A percentile compares a stretch with the other conserved stretches of the same genome.
Conservation (phyloP, 345 rosid species). For the Corchorus olitorius region DNA sequence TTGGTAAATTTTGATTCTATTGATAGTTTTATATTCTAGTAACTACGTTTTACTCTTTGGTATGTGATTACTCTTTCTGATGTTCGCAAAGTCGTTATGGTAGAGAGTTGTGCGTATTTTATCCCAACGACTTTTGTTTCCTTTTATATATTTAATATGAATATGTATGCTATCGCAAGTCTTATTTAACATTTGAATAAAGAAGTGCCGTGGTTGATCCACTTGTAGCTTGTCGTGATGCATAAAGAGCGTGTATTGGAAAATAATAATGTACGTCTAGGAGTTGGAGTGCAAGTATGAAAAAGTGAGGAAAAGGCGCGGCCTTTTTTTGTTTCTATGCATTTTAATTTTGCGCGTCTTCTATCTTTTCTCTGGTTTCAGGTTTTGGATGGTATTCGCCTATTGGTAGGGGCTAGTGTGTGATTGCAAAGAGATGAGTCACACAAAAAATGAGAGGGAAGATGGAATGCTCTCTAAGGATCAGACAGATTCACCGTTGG, state of each 20-base stretch:
- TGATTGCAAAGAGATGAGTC: slow-evolving; percentile 68
- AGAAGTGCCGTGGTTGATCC: slow-evolving; percentile 12
- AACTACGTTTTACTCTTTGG: neutral
- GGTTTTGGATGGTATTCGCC: slow-evolving; percentile 50
- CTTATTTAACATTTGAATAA: slow-evolving; percentile 21
- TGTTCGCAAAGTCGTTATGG: neutral
- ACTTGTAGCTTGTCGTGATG: slow-evolving; percentile 23
- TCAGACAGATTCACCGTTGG: slow-evolving; percentile 55
- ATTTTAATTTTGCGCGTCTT: slow-evolving; percentile 13
- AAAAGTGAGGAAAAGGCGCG: slow-evolving; percentile 17
- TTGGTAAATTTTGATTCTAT: neutral
- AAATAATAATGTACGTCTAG: slow-evolving; percentile 5
- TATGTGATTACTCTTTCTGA: neutral
- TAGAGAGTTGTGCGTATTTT: neutral
- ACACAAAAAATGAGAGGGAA: slow-evolving; percentile 56
- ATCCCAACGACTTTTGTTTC: slow-evolving; percentile 7
- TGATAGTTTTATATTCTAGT: neutral
- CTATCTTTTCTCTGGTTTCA: slow-evolving; percentile 31
- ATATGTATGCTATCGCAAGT: slow-evolving; percentile 10
- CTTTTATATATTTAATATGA: slow-evolving; percentile 17
- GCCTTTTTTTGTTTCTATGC: slow-evolving; percentile 13
- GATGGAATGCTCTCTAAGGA: slow-evolving; percentile 56
- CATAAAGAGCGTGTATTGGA: neutral
- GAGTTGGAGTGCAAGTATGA: slow-evolving; percentile 31
- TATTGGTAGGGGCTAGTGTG: slow-evolving; percentile 37